phyloP scores from a whole-genome alignment of 2,329 filamentous ascomycete species.

The Verticillium tricorpus region DNA sequence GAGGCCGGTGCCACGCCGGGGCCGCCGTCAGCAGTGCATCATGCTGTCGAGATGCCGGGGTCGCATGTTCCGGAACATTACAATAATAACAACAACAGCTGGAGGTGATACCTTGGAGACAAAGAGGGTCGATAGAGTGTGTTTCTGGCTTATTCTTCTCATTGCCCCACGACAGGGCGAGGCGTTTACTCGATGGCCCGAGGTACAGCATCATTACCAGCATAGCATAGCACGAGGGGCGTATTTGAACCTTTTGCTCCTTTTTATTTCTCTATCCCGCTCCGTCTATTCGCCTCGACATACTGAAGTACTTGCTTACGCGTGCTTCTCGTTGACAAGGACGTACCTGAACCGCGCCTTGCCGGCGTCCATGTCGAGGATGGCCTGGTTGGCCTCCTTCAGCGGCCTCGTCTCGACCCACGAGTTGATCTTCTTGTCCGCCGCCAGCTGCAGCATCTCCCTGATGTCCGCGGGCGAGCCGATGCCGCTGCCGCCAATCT shows the following conservation, averaged over 20 bases:
- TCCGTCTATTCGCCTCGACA: neutral
- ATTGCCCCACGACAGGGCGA: neutral
- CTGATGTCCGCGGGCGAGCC: slow-evolving; percentile 42
- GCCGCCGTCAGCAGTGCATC: neutral
- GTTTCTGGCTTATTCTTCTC: neutral
- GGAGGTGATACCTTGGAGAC: neutral
- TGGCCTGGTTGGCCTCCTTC: slow-evolving; percentile 45
- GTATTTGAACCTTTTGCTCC: neutral
- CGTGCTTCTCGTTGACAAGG: slow-evolving; percentile 29
- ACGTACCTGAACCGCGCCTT: slow-evolving; percentile 41
- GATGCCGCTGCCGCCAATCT: slow-evolving; percentile 36
- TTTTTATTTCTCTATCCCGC: neutral
- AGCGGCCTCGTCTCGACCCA: slow-evolving; percentile 49
- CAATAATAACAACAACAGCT: neutral
- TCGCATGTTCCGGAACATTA: neutral
- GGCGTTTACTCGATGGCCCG: neutral
- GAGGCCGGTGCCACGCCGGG: neutral
- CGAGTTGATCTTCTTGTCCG: slow-evolving; percentile 47
- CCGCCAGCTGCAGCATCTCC: slow-evolving; percentile 52
- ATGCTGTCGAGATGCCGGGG: slow-evolving; percentile 13
- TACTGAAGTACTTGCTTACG: neutral
- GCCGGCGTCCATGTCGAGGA: slow-evolving; percentile 49
- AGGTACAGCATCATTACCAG: neutral
- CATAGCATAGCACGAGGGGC: neutral
- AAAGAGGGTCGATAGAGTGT: neutral